Percentiles rank a stretch among this genome's conserved stretches.
These are phyloP conservation scores for Xylaria hypoxylon DNA, from an alignment of 2,329 filamentous ascomycete species.

Conservation along the genomic window DNA sequence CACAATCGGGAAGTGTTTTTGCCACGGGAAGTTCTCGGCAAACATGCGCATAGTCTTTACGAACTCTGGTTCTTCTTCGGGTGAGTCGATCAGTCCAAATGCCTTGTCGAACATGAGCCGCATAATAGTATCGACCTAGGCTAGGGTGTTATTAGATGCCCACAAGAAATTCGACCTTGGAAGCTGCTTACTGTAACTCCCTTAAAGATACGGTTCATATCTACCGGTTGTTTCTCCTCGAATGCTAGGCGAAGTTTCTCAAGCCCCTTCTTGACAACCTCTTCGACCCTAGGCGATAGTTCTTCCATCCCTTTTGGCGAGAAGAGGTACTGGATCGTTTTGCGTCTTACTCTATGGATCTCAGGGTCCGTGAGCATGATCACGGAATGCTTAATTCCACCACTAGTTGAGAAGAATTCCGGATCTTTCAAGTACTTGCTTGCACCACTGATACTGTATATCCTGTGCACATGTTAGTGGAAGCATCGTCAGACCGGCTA, in stretches of 20 bases:
- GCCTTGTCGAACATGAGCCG: constrained; percentile 30
- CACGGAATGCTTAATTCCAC: constrained; percentile 33
- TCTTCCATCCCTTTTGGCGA: constrained; percentile 31
- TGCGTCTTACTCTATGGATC: constrained; percentile 23
- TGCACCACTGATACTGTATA: constrained; percentile 26
- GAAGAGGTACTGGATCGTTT: constrained; percentile 31
- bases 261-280: constrained; percentile 26
- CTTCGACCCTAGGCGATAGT: constrained; percentile 24
- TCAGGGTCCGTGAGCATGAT: constrained; percentile 32
- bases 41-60: constrained; percentile 33
- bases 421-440: constrained; percentile 35
- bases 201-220: constrained; percentile 35
- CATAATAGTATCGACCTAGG: constrained; percentile 38
- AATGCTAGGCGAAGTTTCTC: constrained; percentile 21
- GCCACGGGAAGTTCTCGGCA: constrained; percentile 34
- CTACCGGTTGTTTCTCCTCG: constrained; percentile 29
- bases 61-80: constrained; percentile 31
- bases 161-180: no score
- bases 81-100: constrained; percentile 26
- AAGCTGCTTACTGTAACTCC: constrained; percentile 28
- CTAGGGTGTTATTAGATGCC: background rate
- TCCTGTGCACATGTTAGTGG: constrained; percentile 5
- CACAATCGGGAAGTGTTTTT: constrained; percentile 35
- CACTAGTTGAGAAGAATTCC: constrained; percentile 31
- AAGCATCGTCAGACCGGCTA: background rate